A percentile compares a stretch with the other conserved stretches of the same genome.
Evolutionary conservation across 202 grass and related monocot genomes (phyloP).

Genomic region (Hordeum pubiflorum): DNA sequence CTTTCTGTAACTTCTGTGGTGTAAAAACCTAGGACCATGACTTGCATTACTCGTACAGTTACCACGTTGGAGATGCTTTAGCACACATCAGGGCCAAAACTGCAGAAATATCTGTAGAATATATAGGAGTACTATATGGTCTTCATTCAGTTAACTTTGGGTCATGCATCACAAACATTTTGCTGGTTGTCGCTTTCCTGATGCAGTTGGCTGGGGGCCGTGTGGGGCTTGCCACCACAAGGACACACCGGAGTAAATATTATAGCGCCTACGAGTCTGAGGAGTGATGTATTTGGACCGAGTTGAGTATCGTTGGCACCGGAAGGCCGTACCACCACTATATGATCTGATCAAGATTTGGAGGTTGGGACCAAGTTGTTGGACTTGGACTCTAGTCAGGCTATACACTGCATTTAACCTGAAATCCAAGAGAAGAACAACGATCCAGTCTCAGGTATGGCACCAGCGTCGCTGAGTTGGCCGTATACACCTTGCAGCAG

Average conservation of each 20-base stretch:
- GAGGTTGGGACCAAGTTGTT: not conserved
- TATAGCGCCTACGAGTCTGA: not conserved
- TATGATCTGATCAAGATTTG: conserved; percentile 25
- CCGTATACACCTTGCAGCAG: not conserved
- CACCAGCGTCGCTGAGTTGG: conserved; percentile 29
- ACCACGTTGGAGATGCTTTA: not conserved
- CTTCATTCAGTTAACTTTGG: not conserved
- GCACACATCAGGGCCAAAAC: not conserved
- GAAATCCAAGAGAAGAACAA: not conserved
- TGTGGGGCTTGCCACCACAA: not conserved
- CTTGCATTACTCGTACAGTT: not conserved
- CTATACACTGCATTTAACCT: conserved; percentile 23
- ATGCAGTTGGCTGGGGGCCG: not conserved
- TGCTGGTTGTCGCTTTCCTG: not conserved
- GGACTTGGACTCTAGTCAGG: conserved; percentile 27
- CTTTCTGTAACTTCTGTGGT: not conserved
- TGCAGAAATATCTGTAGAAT: conserved; percentile 19
- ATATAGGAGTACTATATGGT: not conserved
- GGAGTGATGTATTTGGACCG: not conserved
- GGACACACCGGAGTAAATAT: not conserved
- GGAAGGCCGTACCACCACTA: not conserved
- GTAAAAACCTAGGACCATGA: not conserved
- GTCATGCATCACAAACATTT: not conserved
- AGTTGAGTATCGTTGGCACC: not conserved
- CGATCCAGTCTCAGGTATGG: conserved; percentile 34